These are phyloP conservation scores for Murraya paniculata DNA, from an alignment of 345 rosid species.

Conservation along the genomic window DNA sequence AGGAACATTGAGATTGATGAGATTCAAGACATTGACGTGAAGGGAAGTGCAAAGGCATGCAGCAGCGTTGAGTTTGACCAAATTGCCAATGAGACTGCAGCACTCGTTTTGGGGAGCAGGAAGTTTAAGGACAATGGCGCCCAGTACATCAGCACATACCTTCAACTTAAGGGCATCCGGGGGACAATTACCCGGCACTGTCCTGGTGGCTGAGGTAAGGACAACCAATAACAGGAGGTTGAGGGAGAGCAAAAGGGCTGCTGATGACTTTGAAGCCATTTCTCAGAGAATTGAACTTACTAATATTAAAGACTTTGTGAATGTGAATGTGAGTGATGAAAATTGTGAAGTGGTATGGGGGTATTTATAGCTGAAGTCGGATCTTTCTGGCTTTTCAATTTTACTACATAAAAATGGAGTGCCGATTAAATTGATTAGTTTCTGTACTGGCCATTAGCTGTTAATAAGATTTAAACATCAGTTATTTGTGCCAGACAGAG, in stretches of 20 bases:
- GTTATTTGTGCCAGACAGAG: too few relatives aligned
- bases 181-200: neutral
- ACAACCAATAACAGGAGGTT: neutral
- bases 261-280: neutral
- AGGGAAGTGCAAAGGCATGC: conserved; percentile 34
- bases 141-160: neutral
- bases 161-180: neutral
- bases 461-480: too few relatives aligned
- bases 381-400: too few relatives aligned
- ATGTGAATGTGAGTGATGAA: neutral
- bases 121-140: neutral
- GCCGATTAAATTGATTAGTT: too few relatives aligned
- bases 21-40: conserved; percentile 19
- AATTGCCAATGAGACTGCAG: conserved; percentile 1
- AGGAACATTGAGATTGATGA: conserved; percentile 39
- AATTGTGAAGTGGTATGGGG: neutral
- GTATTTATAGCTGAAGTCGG: neutral
- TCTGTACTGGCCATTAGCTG: too few relatives aligned
- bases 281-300: neutral
- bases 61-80: conserved; percentile 23
- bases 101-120: neutral
- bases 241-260: conserved; percentile 5
- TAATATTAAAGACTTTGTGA: neutral
- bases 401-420: too few relatives aligned
- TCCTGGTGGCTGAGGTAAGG: too few relatives aligned